A percentile compares a stretch with the other conserved stretches of the same genome.
phyloP scores from a whole-genome alignment of 805 yeast species.

The Sugiyamaella smithiae region DNA sequence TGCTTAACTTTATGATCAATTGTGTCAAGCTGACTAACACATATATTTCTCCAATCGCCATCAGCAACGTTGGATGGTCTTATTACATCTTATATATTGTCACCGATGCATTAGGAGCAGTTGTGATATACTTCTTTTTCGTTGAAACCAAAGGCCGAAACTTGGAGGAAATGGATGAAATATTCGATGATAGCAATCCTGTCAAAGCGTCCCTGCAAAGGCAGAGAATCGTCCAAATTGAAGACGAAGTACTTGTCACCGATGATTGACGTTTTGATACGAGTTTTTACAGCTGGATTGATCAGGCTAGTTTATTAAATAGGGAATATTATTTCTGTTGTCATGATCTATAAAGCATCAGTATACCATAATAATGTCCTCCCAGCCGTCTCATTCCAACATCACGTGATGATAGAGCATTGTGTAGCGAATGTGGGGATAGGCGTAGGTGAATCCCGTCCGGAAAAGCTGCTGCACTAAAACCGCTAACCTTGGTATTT shows the following conservation, averaged over 20 bases:
- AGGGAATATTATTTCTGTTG: background rate
- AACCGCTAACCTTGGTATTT: no score
- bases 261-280: conserved; percentile 3
- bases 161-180: conserved; percentile 74
- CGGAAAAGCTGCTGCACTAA: no score
- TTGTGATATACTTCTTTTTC: conserved; percentile 60
- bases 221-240: conserved; percentile 3
- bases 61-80: conserved; percentile 34
- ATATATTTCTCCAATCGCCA: conserved; percentile 29
- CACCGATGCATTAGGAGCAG: conserved; percentile 31
- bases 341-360: background rate
- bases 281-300: background rate
- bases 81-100: conserved; percentile 34
- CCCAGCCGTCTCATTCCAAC: no score
- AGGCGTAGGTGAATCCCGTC: no score
- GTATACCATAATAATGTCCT: no score
- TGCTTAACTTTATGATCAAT: conserved; percentile 29
- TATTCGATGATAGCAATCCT: conserved; percentile 33
- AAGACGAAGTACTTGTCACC: conserved; percentile 3
- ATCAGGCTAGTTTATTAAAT: background rate
- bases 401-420: no score
- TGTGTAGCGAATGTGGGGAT: no score
- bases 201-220: conserved; percentile 18
- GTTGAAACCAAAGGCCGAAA: conserved; percentile 77
- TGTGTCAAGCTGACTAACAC: conserved; percentile 33